Evolutionary conservation across 148 eudicot species (phyloP), one percentile per base, ranked within the genome.

Genomic region (Persicaria tinctoria): DNA sequence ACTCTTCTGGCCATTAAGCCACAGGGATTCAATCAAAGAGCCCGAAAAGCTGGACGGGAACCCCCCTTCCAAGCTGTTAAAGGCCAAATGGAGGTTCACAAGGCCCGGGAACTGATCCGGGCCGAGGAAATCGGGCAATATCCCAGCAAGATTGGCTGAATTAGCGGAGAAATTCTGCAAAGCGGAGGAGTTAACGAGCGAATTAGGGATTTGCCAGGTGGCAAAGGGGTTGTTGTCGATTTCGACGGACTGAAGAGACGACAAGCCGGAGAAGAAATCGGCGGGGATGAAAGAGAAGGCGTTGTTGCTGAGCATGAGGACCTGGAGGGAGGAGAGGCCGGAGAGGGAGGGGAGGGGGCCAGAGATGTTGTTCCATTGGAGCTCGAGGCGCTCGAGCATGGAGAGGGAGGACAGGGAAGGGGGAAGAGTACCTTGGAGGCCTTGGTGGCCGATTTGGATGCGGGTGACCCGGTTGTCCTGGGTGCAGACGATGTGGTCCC

Each of bases 1-100:
- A 81, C 84, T 80, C 69, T 73, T 85, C 85, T 94, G 97, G 68
- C 98, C 98, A 84, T 94, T 94, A 59, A 94, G 73, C 98, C 98
- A 94, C 75, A 94, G 74, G 16, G 98, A 91, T 87, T 90, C 87
- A n/a, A 94, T 68, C 76, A 75, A 83, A 3, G 90, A 94, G 71
- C 97, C 97, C 3, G 82, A 82, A 83, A 94, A 82, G 73, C 88
- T 81, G 71, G 55, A 20, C 17, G 98, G 98, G 75, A 94, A 78
- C 59, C 75, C 93, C 4, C 98, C 98, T 63, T 85, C 90, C 82
- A 94, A 83, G 64, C 76, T 73, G 75, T 94, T 94, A 23, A 91
- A 83, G 38, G 97, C 87, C 82, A 94, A 83, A 70, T 86, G 91
- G 87, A 94, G 80, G 75, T 80, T 84, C 70, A 83, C 78, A 82